A percentile compares a stretch with the other conserved stretches of the same genome.
Conservation (phyloP, 148 eudicot genomes). For the Euryodendron excelsum region DNA sequence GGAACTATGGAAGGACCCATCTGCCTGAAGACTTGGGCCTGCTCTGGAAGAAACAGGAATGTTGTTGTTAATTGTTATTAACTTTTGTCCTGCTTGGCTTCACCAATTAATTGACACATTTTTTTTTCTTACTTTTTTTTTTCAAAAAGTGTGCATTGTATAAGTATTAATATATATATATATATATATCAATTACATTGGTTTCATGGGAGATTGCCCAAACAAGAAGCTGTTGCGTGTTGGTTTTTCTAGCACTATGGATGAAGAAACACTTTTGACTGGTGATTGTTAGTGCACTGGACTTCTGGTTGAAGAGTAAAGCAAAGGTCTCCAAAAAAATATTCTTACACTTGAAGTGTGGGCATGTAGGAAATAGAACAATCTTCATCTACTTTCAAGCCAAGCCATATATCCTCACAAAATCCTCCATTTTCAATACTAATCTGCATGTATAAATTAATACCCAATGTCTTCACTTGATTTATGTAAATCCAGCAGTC, state of each 20-base stretch:
- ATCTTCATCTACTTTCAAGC: conserved; percentile 86
- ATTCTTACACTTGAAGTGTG: conserved; percentile 83
- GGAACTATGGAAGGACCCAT: neutral
- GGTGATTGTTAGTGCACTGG: conserved; percentile 7
- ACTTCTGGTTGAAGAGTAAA: conserved; percentile 69
- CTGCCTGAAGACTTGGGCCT: neutral
- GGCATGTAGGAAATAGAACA: conserved; percentile 58
- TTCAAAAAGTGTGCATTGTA: neutral
- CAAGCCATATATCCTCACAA: conserved; percentile 61
- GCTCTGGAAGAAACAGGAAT: neutral
- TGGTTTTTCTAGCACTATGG: neutral
- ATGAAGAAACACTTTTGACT: conserved; percentile 10
- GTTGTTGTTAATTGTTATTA: neutral
- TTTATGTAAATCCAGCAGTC: conserved; percentile 42
- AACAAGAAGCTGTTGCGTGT: neutral
- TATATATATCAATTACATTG: neutral
- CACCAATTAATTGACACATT: neutral
- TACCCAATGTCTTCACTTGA: conserved; percentile 31
- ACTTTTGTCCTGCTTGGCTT: neutral
- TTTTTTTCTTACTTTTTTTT: neutral
- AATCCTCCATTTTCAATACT: conserved; percentile 41
- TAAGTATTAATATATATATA: no score
- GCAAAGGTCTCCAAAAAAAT: conserved; percentile 56
- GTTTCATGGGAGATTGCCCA: neutral
- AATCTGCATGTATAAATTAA: conserved; percentile 63